These are phyloP conservation scores for Leccinellum albellum DNA, from an alignment of 768 basidiomycete species.

Conservation along the genomic window DNA sequence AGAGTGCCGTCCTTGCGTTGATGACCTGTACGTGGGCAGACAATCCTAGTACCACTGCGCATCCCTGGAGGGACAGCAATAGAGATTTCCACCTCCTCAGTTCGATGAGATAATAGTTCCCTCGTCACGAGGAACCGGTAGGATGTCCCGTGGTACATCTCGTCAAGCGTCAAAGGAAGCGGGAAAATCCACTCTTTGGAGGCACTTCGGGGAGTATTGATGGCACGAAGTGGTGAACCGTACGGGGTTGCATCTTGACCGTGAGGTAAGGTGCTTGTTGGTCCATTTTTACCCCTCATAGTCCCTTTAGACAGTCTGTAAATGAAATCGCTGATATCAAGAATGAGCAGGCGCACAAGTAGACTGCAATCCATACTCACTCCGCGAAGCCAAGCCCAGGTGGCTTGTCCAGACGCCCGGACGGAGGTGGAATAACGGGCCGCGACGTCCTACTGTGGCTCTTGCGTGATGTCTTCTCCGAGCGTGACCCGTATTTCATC, in stretches of 20 bases:
- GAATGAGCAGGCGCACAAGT: slow-evolving; percentile 4
- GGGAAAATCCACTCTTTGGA: slow-evolving; percentile 68
- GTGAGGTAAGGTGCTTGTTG: neutral
- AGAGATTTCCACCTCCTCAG: slow-evolving; percentile 54
- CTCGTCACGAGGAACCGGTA: slow-evolving; percentile 61
- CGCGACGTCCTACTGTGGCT: slow-evolving; percentile 16
- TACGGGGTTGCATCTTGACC: slow-evolving; percentile 23
- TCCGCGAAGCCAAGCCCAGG: slow-evolving; percentile 25
- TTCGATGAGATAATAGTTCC: slow-evolving; percentile 44
- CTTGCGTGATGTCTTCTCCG: slow-evolving; percentile 12
- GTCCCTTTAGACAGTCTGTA: slow-evolving; percentile 25
- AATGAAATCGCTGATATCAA: slow-evolving; percentile 25
- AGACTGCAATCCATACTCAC: slow-evolving; percentile 16
- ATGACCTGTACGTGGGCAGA: slow-evolving; percentile 64
- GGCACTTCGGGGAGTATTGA: slow-evolving; percentile 36
- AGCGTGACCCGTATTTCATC: slow-evolving; percentile 5
- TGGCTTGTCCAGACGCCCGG: slow-evolving; percentile 19
- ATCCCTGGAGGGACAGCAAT: slow-evolving; percentile 61
- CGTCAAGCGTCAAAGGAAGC: slow-evolving; percentile 56
- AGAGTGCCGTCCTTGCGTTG: slow-evolving; percentile 52
- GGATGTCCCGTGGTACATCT: slow-evolving; percentile 53
- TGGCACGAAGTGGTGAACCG: slow-evolving; percentile 38
- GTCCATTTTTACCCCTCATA: slow-evolving; percentile 3
- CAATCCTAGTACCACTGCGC: slow-evolving; percentile 54
- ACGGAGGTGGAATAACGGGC: slow-evolving; percentile 30